These are phyloP conservation scores for Penicillium polonicum DNA, from an alignment of 2,329 filamentous ascomycete genomes.

Conservation along the genomic window DNA sequence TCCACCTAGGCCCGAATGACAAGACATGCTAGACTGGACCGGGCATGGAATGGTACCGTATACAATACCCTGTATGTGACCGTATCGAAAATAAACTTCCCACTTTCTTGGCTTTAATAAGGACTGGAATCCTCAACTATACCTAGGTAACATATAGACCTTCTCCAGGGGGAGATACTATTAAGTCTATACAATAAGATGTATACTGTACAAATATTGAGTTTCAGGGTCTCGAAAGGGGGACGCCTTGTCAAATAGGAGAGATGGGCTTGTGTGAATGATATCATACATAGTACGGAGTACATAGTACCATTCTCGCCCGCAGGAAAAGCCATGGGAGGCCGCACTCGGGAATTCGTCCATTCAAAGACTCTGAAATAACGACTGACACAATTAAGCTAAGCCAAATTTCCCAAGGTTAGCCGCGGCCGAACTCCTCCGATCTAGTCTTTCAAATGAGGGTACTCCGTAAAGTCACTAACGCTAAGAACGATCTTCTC, in stretches of 20 bases:
- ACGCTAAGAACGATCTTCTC: neutral
- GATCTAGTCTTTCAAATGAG: neutral
- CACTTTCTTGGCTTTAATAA: neutral
- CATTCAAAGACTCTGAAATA: neutral
- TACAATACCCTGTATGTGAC: neutral
- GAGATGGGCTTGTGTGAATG: neutral
- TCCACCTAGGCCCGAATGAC: neutral
- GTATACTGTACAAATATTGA: neutral
- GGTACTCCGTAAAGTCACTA: too few relatives aligned
- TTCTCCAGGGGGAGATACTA: too few relatives aligned
- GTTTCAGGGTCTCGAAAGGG: neutral
- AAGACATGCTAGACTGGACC: neutral
- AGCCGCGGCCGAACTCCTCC: constrained; percentile 17
- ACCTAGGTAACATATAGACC: too few relatives aligned
- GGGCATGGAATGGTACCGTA: neutral
- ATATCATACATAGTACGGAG: neutral
- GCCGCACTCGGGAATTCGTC: neutral
- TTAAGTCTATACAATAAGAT: neutral
- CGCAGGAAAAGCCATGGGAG: neutral
- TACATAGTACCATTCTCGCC: neutral
- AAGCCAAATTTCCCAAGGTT: constrained; percentile 6
- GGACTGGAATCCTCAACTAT: neutral
- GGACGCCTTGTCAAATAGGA: neutral
- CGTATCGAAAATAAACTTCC: neutral
- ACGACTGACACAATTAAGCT: neutral